Conservation (phyloP, 2,329 filamentous ascomycete genomes). For the Botrytis fragariae region DNA sequence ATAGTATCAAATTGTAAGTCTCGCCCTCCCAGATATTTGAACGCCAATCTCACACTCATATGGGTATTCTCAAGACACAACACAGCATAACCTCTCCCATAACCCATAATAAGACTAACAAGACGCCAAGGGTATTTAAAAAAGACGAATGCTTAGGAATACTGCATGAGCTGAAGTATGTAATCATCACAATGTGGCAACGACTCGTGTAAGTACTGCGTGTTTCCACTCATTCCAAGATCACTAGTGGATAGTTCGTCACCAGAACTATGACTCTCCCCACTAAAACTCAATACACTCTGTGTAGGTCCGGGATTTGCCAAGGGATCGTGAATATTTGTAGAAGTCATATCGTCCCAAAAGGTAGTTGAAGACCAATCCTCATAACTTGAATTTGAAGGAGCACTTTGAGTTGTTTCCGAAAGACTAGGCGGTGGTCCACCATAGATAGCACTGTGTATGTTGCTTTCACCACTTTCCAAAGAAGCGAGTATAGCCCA, state of each 20-base stretch:
- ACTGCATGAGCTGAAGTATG: neutral
- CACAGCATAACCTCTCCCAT: neutral
- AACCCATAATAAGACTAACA: neutral
- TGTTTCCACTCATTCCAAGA: slow-evolving; percentile 22
- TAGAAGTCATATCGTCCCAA: slow-evolving; percentile 46
- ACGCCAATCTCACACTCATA: slow-evolving; percentile 4
- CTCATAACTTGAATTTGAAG: slow-evolving; percentile 29
- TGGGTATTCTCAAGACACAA: neutral
- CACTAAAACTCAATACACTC: slow-evolving; percentile 58
- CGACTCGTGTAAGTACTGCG: neutral
- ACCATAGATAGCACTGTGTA: slow-evolving; percentile 81
- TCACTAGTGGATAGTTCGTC: slow-evolving; percentile 41
- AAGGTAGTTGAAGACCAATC: slow-evolving; percentile 55
- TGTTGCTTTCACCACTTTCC: slow-evolving; percentile 75
- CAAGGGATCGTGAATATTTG: slow-evolving; percentile 41
- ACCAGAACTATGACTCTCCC: slow-evolving; percentile 57
- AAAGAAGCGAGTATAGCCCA: slow-evolving; percentile 80
- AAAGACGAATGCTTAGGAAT: neutral
- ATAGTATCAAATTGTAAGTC: neutral
- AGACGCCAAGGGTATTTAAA: neutral
- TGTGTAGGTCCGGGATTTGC: slow-evolving; percentile 42
- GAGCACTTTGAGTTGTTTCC: slow-evolving; percentile 20
- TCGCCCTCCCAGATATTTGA: slow-evolving; percentile 2
- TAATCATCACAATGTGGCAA: neutral
- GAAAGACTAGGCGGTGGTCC: slow-evolving; percentile 47